phyloP scores from a whole-genome alignment of 1,284 basidiomycete genomes.

The Boletus subluridellus region DNA sequence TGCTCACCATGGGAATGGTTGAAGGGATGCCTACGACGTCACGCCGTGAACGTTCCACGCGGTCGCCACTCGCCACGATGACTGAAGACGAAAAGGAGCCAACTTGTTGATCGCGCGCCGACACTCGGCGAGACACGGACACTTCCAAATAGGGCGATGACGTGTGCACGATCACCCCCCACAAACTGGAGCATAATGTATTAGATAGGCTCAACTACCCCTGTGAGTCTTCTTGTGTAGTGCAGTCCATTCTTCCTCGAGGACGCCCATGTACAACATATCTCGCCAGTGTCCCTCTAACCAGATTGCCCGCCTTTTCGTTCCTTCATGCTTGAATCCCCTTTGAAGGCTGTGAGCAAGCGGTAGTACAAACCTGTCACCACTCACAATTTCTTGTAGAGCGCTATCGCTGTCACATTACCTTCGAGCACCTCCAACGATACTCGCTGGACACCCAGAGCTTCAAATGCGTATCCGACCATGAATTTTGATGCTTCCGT shows the following conservation, averaged over 20 bases:
- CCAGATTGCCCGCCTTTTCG: constrained; percentile 19
- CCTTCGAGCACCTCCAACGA: constrained; percentile 21
- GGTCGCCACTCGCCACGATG: no score
- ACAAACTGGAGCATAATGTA: no score
- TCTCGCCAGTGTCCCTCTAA: constrained; percentile 21
- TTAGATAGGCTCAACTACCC: no score
- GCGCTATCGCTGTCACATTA: constrained; percentile 20
- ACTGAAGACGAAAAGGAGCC: no score
- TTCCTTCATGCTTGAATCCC: constrained; percentile 21
- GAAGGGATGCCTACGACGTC: no score
- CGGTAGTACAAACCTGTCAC: neutral
- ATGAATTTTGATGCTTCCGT: constrained; percentile 24
- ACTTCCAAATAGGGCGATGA: no score
- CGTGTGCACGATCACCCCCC: no score
- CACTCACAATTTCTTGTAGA: constrained; percentile 31
- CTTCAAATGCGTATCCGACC: constrained; percentile 25
- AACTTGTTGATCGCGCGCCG: no score
- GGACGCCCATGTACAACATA: constrained; percentile 19
- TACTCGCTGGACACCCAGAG: constrained; percentile 28
- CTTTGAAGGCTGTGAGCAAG: constrained; percentile 5
- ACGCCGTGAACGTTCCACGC: no score
- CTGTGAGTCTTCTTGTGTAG: neutral
- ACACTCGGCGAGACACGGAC: no score
- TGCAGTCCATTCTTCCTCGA: neutral
- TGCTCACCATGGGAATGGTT: no score